phyloP scores from a whole-genome alignment of 139 green algal genomes.

The Volvox reticuliferus region DNA sequence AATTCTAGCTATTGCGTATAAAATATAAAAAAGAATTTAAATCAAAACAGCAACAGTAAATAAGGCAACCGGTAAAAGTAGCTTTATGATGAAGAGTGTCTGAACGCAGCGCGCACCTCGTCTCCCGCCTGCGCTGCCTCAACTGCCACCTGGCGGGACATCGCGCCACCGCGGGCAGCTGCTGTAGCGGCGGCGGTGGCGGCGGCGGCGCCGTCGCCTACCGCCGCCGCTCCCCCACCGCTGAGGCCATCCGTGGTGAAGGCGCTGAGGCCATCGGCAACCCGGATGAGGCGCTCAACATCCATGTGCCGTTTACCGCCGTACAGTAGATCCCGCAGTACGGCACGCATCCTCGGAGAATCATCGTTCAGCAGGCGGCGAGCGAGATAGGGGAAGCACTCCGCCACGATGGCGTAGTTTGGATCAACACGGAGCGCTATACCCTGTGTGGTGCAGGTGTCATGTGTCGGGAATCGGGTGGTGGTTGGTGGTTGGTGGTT shows the following conservation, averaged over 20 bases:
- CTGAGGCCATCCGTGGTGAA: slow-evolving; percentile 67
- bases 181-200: too few species aligned
- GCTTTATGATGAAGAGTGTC: too few species aligned
- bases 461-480: neutral
- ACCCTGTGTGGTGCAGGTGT: slow-evolving; percentile 56
- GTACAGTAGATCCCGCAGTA: slow-evolving; percentile 85
- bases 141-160: neutral
- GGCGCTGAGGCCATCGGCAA: slow-evolving; percentile 64
- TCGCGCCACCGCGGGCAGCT: too few species aligned
- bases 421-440: slow-evolving; percentile 87
- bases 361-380: slow-evolving; percentile 88
- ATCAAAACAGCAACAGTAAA: too few species aligned
- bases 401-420: slow-evolving; percentile 85
- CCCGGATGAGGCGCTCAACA: slow-evolving; percentile 60
- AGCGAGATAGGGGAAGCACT: slow-evolving; percentile 94
- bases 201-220: too few species aligned
- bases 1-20: too few species aligned
- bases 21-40: too few species aligned
- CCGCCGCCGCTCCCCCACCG: neutral
- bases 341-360: slow-evolving; percentile 68
- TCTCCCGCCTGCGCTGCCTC: neutral
- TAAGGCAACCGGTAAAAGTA: too few species aligned
- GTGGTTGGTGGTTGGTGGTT: neutral
- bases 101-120: neutral
- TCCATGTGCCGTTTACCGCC: slow-evolving; percentile 75